Evolutionary conservation across 139 green algal species (phyloP), one percentile per base, ranked within the genome.

Genomic region (Asterochloris sp.): DNA sequence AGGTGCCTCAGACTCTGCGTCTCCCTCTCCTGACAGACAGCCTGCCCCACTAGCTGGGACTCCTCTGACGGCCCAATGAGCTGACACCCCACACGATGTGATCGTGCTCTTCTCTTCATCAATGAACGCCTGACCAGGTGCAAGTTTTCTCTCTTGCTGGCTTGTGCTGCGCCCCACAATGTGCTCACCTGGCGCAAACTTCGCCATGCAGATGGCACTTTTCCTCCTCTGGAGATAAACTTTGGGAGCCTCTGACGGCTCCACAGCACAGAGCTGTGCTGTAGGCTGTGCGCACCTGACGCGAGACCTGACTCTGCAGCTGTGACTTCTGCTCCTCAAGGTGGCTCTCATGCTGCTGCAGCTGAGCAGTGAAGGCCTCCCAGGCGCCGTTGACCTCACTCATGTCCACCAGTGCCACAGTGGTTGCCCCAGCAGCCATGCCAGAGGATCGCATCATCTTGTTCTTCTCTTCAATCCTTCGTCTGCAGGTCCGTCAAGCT

Each of bases 391-490:
- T 89, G 24, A 94, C 89, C 26, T 89, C 85, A 10, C 78, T 79
- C 78, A 96, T 85, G 87, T 95, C 92, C 26, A 95, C 87, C 11
- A 83, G 86, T 62, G 86, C 87, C 17, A 17, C 12, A 16, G 84
- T 86, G 38, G 85, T 81, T 14, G 73, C 47, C 26, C 82, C 82
- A 27, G 69, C 81, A 54, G 73, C 81, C 13, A 85, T 88, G 85
- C 91, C 89, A 64, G 89, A 79, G 0, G 87, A 84, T 80, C 94
- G 85, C 78, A 96, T 87, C 83, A 92, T 89, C 86, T 94, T 93
- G 83, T 95, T 95, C 78, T 96, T 92, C 28, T 94, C 91, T 26
- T 95, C 88, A 66, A 90, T 88, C 19, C 89, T 83, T 11, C 78
- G 28, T 21, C 91, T 86, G 83, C 78, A 83, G 60, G 78, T 47